These are phyloP conservation scores for Asclepias syriaca DNA, from an alignment of 257 asterid genomes.

Conservation along the genomic window DNA sequence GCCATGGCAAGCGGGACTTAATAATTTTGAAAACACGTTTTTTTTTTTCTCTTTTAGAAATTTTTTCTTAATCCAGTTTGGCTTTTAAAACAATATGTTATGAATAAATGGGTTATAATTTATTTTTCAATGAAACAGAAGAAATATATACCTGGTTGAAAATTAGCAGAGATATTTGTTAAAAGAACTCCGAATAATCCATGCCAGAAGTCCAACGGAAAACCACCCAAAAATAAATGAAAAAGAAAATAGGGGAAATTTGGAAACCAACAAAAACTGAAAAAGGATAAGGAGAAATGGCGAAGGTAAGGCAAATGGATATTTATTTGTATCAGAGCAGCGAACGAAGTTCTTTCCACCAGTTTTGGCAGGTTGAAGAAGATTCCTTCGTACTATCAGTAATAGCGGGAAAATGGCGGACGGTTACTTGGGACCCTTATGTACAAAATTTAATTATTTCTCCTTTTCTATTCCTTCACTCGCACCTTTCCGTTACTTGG, in stretches of 20 bases:
- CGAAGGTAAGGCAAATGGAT: background rate
- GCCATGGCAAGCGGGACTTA: background rate
- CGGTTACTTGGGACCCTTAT: constrained; percentile 61
- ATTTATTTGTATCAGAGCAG: background rate
- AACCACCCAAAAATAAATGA: too few relatives aligned
- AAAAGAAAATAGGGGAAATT: background rate
- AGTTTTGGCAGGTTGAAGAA: background rate
- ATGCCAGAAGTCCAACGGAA: too few relatives aligned
- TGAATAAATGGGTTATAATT: background rate
- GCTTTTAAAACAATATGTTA: background rate
- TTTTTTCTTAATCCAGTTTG: background rate
- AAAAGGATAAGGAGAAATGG: background rate
- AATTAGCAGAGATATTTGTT: too few relatives aligned
- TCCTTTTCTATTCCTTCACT: constrained; percentile 21
- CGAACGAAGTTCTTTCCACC: background rate
- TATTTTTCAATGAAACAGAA: too few relatives aligned
- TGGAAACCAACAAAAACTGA: background rate
- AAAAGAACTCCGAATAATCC: too few relatives aligned
- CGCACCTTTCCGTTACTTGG: constrained; percentile 18
- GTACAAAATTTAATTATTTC: constrained; percentile 17
- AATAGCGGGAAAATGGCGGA: constrained; percentile 59
- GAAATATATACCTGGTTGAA: too few relatives aligned
- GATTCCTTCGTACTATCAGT: constrained; percentile 6
- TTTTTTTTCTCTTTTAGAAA: background rate
- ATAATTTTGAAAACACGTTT: background rate